A percentile compares a stretch with the other conserved stretches of the same genome.
phyloP scores from a whole-genome alignment of 208 protist genomes.

The Wallacemonas sp. region DNA sequence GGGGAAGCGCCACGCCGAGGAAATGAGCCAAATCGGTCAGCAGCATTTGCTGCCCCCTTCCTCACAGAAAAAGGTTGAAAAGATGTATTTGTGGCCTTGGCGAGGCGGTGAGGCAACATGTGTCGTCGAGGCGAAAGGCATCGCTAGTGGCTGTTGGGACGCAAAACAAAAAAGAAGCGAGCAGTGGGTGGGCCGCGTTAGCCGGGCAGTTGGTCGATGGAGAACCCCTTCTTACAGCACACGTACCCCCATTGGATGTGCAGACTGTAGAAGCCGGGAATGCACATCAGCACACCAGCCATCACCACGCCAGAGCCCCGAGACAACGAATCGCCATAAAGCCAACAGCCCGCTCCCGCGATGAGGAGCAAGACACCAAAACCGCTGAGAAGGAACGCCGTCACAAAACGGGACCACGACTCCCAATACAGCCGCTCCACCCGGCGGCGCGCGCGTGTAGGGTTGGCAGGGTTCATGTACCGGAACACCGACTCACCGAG shows the following conservation, averaged over 20 bases:
- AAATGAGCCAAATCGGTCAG: too few relatives aligned
- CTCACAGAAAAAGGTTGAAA: too few relatives aligned
- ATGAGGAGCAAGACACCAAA: constrained; percentile 48
- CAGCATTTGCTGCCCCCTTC: too few relatives aligned
- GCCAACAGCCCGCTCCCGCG: constrained; percentile 27
- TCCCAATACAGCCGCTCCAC: constrained; percentile 80
- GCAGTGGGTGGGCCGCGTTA: background rate
- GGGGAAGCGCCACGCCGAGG: too few relatives aligned
- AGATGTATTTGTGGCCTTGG: background rate
- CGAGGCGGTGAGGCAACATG: background rate
- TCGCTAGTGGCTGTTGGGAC: background rate
- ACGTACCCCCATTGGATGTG: constrained; percentile 61
- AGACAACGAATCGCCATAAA: constrained; percentile 24
- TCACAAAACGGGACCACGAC: constrained; percentile 52
- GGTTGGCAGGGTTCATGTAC: constrained; percentile 50
- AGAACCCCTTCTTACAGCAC: constrained; percentile 45
- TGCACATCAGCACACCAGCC: constrained; percentile 36
- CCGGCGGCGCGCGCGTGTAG: constrained; percentile 40
- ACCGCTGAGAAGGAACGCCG: constrained; percentile 66
- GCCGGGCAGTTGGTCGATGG: constrained; percentile 40
- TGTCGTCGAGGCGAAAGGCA: too few relatives aligned
- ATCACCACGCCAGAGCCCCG: constrained; percentile 47
- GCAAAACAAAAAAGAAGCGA: background rate
- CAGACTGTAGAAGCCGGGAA: constrained; percentile 76
- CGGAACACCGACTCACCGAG: constrained; percentile 35